Evolutionary conservation across 306 rosid species (phyloP).

Genomic region (Quercus aquifolioides): DNA sequence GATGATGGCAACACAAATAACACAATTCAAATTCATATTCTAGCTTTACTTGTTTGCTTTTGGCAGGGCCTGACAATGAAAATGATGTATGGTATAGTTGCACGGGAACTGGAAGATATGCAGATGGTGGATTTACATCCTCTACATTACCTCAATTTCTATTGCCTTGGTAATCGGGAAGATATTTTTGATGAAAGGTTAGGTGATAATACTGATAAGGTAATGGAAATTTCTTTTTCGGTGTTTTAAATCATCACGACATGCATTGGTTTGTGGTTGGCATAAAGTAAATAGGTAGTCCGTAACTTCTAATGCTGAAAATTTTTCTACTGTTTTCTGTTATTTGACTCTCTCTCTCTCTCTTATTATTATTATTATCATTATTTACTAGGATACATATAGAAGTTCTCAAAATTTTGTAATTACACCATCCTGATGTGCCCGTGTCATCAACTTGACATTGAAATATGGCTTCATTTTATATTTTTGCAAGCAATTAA

Average conservation of each 20-base stretch:
- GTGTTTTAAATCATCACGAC: neutral
- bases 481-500: neutral
- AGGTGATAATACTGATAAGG: constrained; percentile 45
- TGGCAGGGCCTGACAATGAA: constrained; percentile 82
- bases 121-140: constrained; percentile 44
- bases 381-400: no score
- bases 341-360: neutral
- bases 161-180: constrained; percentile 95
- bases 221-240: constrained; percentile 23
- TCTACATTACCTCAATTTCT: constrained; percentile 85
- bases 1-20: neutral
- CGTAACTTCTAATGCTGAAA: neutral
- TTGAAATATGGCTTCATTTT: neutral
- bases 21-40: constrained; percentile 8
- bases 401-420: neutral
- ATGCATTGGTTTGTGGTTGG: neutral
- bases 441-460: neutral
- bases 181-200: constrained; percentile 29
- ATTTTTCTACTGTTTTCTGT: neutral
- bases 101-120: constrained; percentile 49
- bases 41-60: constrained; percentile 21
- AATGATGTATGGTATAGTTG: constrained; percentile 71
- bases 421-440: neutral
- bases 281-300: neutral
- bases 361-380: no score